Base-by-base conservation (phyloP, 208 protist species). In the Acanthamoeba lenticulata region DNA sequence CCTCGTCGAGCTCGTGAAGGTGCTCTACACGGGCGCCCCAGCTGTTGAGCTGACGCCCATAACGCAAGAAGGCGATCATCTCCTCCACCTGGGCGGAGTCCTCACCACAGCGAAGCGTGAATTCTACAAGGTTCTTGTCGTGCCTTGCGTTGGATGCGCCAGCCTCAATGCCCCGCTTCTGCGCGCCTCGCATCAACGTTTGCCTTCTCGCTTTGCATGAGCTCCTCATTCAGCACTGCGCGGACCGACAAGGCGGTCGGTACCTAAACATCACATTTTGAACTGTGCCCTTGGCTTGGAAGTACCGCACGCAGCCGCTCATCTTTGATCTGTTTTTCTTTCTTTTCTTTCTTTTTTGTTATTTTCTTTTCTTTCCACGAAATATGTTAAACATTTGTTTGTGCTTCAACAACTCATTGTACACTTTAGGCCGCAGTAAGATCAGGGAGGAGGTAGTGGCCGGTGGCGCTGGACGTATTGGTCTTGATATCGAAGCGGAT, bases 221-320 rank as follows among this genome's bases (percentile, higher is more conserved):
- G 27, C 60, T 27, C 21, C 36, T 21, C 36, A 17, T 69, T 27
- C 5, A 5, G 6, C 60, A 29, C 29, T 72, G 27, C 4, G n/a
- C 27, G 0, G 32, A 32, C 19, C 2, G 6, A 1, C 1, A 40
- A 38, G 21, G 21, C 21, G 21, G 21, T 27, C 21, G 9, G 34
- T 32, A 77, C 67, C 67, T 47, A 24, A 86, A 86, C 77, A 86
- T 86, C 24, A 86, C 77, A 40, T 86, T 86, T 40, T 86, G 77
- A 5, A 86, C 77, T 6, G 21, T 27, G n/a, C 77, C 77, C 17
- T 36, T n/a, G 11, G 77, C 77, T 24, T 57, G 45, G n/a, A 86
- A 86, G 34, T 86, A 86, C 24, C 77, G 40, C 34, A 38, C 45
- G 21, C 27, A 47, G 5, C 55, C 21, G 2, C 2, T 52, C 40